Evolutionary conservation across 768 basidiomycete species (phyloP).

Genomic region (Myochromella boudieri): DNA sequence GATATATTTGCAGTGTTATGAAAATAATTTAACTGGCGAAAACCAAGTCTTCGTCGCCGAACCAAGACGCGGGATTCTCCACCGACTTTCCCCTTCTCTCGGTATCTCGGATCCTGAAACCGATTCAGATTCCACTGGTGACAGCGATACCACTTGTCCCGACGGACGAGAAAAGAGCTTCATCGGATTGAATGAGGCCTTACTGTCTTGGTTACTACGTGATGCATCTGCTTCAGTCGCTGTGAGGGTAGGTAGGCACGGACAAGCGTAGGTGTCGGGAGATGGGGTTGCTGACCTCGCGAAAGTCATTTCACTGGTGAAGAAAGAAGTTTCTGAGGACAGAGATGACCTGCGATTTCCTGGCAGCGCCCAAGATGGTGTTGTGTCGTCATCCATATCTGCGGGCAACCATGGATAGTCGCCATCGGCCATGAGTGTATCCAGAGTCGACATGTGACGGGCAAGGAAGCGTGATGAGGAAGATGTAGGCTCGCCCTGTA

Average conservation of each 20-base stretch:
- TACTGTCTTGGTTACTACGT: background rate
- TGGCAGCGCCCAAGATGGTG: constrained; percentile 1
- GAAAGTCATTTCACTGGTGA: constrained; percentile 5
- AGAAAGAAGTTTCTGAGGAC: constrained; percentile 3
- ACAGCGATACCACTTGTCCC: no score
- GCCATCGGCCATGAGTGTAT: background rate
- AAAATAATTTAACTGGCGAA: no score
- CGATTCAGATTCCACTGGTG: no score
- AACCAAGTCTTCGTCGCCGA: constrained; percentile 18
- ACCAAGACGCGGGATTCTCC: constrained; percentile 7
- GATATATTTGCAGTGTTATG: no score
- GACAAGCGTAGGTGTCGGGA: background rate
- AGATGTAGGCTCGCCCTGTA: background rate
- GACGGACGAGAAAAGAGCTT: constrained; percentile 12
- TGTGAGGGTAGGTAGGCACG: background rate
- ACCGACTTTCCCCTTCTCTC: constrained; percentile 3
- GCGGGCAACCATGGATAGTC: constrained; percentile 1
- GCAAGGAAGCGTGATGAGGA: constrained; percentile 10
- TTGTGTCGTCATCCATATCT: background rate
- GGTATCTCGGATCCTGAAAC: background rate
- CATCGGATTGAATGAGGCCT: constrained; percentile 10
- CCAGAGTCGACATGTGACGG: background rate
- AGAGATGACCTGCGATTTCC: constrained; percentile 2
- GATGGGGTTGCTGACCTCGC: constrained; percentile 5
- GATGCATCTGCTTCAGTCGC: background rate